phyloP scores from a whole-genome alignment of 208 protist genomes.

The Trypanosoma scelopori region DNA sequence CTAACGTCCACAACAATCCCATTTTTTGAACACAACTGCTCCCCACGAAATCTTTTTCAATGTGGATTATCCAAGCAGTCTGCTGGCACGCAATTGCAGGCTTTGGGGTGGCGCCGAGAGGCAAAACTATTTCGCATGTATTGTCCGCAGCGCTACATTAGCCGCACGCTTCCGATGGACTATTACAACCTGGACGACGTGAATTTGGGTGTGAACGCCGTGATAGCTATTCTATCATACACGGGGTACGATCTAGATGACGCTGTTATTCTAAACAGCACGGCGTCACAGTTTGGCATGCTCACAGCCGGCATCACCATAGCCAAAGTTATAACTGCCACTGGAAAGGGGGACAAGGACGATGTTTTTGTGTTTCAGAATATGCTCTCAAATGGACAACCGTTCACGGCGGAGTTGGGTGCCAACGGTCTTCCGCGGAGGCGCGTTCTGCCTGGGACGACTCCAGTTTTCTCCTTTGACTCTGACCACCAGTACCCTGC shows the following conservation, averaged over 20 bases:
- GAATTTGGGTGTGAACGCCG: slow-evolving; percentile 97
- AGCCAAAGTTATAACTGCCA: slow-evolving; percentile 73
- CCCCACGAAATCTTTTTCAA: slow-evolving; percentile 99
- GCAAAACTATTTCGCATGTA: slow-evolving; percentile 98
- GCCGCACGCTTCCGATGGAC: slow-evolving; percentile 89
- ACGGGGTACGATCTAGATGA: slow-evolving; percentile 99
- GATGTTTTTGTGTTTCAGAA: slow-evolving; percentile 88
- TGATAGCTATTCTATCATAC: slow-evolving; percentile 99
- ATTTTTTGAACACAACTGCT: slow-evolving; percentile 99
- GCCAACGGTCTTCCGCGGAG: slow-evolving; percentile 70
- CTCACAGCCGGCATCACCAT: slow-evolving; percentile 96
- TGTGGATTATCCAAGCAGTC: slow-evolving; percentile 99
- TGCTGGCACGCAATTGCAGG: slow-evolving; percentile 96
- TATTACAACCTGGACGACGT: slow-evolving; percentile 97
- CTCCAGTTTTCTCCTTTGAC: slow-evolving; percentile 64
- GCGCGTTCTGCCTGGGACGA: slow-evolving; percentile 45
- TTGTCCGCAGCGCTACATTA: slow-evolving; percentile 97
- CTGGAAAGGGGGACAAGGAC: slow-evolving; percentile 46
- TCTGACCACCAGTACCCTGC: slow-evolving; percentile 79
- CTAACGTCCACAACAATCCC: slow-evolving; percentile 98
- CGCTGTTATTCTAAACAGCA: slow-evolving; percentile 99
- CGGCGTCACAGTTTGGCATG: slow-evolving; percentile 97
- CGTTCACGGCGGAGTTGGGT: slow-evolving; percentile 62
- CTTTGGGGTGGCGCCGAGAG: slow-evolving; percentile 94
- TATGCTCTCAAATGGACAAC: slow-evolving; percentile 63